Percentiles rank a stretch among this genome's conserved stretches.
Evolutionary conservation across 2,329 filamentous ascomycete species (phyloP).

Genomic region (Aureobasidium sp.): DNA sequence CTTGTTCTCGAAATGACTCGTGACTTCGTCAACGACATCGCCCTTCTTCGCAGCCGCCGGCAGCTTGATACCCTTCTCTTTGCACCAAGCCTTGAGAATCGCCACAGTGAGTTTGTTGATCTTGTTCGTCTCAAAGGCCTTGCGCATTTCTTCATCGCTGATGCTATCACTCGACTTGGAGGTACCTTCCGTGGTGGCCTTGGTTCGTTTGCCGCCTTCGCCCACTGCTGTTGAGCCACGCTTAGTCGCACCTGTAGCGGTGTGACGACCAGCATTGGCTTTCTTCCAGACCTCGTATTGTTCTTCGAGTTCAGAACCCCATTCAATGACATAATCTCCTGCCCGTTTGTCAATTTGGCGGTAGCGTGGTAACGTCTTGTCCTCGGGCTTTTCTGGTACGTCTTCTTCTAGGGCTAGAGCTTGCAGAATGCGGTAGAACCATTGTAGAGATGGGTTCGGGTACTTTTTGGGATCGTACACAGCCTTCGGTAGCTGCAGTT

Average conservation of each 20-base stretch:
- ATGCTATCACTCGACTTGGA: conserved; percentile 23
- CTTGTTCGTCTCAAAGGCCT: conserved; percentile 34
- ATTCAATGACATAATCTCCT: conserved; percentile 68
- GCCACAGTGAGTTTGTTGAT: conserved; percentile 32
- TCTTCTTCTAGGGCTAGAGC: conserved; percentile 87
- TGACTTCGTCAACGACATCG: conserved; percentile 27
- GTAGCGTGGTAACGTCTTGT: conserved; percentile 76
- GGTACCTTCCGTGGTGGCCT: conserved; percentile 25
- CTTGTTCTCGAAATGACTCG: conserved; percentile 29
- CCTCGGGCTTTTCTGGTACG: conserved; percentile 61
- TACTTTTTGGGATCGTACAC: conserved; percentile 79
- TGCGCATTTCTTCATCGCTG: conserved; percentile 37
- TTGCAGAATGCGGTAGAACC: conserved; percentile 94
- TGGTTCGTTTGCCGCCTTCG: conserved; percentile 37
- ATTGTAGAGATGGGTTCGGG: conserved; percentile 77
- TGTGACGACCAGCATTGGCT: conserved; percentile 27
- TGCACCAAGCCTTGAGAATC: conserved; percentile 26
- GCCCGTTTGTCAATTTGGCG: conserved; percentile 84
- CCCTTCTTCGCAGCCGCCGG: conserved; percentile 24
- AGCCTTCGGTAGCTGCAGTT: conserved; percentile 78
- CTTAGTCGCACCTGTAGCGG: conserved; percentile 38
- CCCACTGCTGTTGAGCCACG: conserved; percentile 25
- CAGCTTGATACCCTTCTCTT: conserved; percentile 20
- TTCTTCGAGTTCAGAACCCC: conserved; percentile 59
- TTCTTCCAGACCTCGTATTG: conserved; percentile 40